These are phyloP conservation scores for Entelexis sorbosivorans DNA, from an alignment of 1,139 yeast genomes.

Conservation along the genomic window DNA sequence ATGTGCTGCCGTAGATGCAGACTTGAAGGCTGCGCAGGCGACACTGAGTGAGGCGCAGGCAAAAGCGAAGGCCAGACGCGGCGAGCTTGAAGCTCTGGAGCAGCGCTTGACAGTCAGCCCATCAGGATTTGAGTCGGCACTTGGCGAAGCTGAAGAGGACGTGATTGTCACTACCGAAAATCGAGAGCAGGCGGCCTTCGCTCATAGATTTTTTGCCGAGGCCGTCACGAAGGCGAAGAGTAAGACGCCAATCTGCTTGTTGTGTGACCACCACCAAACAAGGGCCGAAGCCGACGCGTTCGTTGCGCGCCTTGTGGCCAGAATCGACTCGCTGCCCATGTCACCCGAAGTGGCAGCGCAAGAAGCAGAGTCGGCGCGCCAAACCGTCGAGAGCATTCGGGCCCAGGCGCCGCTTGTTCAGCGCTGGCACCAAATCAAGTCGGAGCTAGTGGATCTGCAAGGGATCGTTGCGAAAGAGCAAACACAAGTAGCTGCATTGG, in stretches of 20 bases:
- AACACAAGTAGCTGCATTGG: neutral
- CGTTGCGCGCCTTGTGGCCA: conserved; percentile 26
- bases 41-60: neutral
- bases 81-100: neutral
- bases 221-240: conserved; percentile 17
- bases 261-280: conserved; percentile 21
- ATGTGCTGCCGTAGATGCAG: neutral
- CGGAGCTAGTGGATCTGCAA: neutral
- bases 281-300: conserved; percentile 37
- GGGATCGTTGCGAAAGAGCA: neutral
- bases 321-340: conserved; percentile 16
- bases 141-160: conserved; percentile 20
- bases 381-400: neutral
- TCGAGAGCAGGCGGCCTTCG: conserved; percentile 22
- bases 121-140: neutral
- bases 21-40: neutral
- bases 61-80: neutral
- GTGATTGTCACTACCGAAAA: conserved; percentile 23
- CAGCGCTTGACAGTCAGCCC: neutral
- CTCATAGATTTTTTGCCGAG: conserved; percentile 21
- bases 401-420: neutral
- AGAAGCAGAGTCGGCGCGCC: conserved; percentile 6
- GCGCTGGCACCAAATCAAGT: conserved; percentile 1
- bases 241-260: conserved; percentile 14
- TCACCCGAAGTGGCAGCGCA: conserved; percentile 20